Evolutionary conservation across 768 basidiomycete species (phyloP).

Genomic region (Mycena maculata): DNA sequence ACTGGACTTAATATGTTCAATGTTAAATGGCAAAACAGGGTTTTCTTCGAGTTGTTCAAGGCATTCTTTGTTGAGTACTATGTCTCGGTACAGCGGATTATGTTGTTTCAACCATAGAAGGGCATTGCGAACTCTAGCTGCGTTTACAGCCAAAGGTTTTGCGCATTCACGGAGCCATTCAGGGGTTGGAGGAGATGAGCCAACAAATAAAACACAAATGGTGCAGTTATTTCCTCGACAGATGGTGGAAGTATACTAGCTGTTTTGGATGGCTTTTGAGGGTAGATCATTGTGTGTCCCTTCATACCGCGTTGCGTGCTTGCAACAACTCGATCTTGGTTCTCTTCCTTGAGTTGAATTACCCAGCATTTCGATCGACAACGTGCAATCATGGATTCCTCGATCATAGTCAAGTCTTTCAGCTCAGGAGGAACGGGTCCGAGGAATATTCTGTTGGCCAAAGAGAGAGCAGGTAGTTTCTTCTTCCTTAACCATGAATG

Average conservation of each 20-base stretch:
- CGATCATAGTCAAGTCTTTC: no score
- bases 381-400: no score
- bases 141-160: constrained; percentile 14
- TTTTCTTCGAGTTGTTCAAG: no score
- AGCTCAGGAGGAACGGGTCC: not conserved
- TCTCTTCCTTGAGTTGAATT: constrained; percentile 9
- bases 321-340: constrained; percentile 31
- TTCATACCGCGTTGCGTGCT: constrained; percentile 10
- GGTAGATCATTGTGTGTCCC: constrained; percentile 15
- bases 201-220: constrained; percentile 6
- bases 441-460: not conserved
- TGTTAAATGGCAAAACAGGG: constrained; percentile 8
- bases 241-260: not conserved
- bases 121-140: no score
- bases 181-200: not conserved
- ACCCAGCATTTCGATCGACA: no score
- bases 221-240: not conserved
- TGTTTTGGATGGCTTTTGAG: constrained; percentile 5
- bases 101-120: constrained; percentile 19
- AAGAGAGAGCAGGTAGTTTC: not conserved
- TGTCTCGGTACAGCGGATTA: constrained; percentile 11
- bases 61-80: not conserved
- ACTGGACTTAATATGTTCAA: constrained; percentile 13
- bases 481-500: not conserved
- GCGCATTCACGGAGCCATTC: constrained; percentile 16